phyloP scores from a whole-genome alignment of 345 rosid species.

The Aquilaria malaccensis region DNA sequence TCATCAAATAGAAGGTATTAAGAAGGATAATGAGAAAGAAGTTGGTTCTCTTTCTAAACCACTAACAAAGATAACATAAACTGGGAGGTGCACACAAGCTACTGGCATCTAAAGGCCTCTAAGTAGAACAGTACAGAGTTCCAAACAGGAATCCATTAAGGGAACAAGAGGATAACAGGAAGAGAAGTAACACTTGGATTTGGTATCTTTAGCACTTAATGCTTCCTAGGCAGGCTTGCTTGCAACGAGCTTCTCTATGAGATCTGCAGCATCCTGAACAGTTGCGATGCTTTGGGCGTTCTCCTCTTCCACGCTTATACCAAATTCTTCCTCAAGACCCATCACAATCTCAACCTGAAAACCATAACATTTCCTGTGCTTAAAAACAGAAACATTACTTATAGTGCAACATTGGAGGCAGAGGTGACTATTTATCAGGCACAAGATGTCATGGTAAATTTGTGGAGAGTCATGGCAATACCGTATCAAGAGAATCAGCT shows the following conservation, averaged over 20 bases:
- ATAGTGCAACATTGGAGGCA: constrained; percentile 6
- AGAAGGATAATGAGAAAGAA: too few relatives aligned
- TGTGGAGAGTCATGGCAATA: constrained; percentile 11
- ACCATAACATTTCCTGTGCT: neutral
- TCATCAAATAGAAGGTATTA: too few relatives aligned
- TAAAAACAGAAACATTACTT: neutral
- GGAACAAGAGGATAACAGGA: too few relatives aligned
- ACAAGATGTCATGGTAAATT: neutral
- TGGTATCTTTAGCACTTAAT: too few relatives aligned
- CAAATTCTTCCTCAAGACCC: constrained; percentile 69
- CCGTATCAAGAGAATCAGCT: constrained; percentile 83
- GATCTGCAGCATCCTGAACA: constrained; percentile 64
- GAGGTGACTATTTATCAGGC: neutral
- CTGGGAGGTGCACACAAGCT: too few relatives aligned
- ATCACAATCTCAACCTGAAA: constrained; percentile 75
- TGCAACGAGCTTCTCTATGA: constrained; percentile 46
- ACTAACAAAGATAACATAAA: too few relatives aligned
- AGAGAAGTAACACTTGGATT: too few relatives aligned
- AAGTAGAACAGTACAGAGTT: too few relatives aligned
- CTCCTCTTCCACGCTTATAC: constrained; percentile 55
- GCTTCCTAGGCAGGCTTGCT: constrained; percentile 12
- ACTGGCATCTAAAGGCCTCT: too few relatives aligned
- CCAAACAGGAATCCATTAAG: too few relatives aligned
- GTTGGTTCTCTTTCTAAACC: too few relatives aligned
- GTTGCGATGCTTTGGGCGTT: constrained; percentile 51